Conservation (phyloP, 257 asterid genomes). For the Paulownia fortunei region DNA sequence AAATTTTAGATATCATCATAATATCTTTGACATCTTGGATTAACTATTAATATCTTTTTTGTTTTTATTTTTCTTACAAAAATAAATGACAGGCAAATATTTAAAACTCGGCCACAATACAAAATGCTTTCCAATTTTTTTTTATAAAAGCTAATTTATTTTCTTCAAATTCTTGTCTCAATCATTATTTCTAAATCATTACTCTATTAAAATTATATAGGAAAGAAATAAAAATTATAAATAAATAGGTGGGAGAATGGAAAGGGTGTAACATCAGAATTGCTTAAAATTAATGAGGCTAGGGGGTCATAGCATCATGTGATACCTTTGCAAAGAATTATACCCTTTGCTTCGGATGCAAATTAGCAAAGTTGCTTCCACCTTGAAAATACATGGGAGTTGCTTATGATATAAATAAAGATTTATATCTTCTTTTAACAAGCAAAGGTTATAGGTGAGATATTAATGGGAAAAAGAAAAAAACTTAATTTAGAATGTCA, state of each 20-base stretch:
- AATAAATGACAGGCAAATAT: no score
- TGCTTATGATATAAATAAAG: constrained; percentile 34
- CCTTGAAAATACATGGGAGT: constrained; percentile 30
- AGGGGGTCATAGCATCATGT: constrained; percentile 32
- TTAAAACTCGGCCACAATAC: no score
- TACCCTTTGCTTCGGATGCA: constrained; percentile 33
- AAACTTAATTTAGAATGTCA: background rate
- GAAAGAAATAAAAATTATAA: background rate
- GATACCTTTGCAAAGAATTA: constrained; percentile 30
- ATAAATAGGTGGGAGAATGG: background rate
- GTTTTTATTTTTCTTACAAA: no score
- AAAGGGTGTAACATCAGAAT: constrained; percentile 3
- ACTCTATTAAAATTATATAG: background rate
- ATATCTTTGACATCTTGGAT: no score
- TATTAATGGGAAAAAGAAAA: background rate
- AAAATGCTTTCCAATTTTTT: no score
- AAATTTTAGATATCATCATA: no score
- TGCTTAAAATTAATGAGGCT: background rate
- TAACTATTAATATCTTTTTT: no score
- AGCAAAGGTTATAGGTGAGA: constrained; percentile 20
- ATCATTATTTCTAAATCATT: no score
- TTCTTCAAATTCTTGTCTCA: no score
- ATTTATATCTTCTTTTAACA: constrained; percentile 26
- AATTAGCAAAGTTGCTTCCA: constrained; percentile 34
- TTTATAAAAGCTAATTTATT: no score